Evolutionary conservation across 106 monocot species (phyloP).

Genomic region (Acanthochlamys bracteata): DNA sequence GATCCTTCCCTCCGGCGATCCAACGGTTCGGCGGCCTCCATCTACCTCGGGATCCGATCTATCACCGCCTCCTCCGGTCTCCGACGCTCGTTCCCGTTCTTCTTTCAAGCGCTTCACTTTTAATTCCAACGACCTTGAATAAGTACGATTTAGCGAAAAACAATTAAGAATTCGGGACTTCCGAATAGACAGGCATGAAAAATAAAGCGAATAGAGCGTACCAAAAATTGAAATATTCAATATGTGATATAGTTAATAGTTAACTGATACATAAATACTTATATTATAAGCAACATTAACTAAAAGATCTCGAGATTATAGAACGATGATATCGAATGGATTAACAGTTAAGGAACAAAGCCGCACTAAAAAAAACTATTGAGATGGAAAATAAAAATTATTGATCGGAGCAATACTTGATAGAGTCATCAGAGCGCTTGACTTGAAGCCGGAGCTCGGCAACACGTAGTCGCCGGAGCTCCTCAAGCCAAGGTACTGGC

Average conservation of each 20-base stretch:
- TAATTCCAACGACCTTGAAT: slow-evolving; percentile 53
- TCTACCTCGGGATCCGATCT: slow-evolving; percentile 15
- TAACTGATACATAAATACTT: neutral
- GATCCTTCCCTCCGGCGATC: neutral
- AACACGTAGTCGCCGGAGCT: slow-evolving; percentile 28
- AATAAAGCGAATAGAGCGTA: neutral
- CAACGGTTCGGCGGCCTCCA: neutral
- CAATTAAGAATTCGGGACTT: slow-evolving; percentile 1
- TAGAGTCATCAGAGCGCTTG: slow-evolving; percentile 61
- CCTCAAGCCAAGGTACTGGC: slow-evolving; percentile 27
- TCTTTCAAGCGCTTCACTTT: slow-evolving; percentile 47
- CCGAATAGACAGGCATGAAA: neutral
- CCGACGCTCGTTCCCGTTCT: slow-evolving; percentile 31
- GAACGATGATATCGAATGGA: slow-evolving; percentile 1
- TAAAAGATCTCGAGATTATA: slow-evolving; percentile 39
- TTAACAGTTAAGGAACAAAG: neutral
- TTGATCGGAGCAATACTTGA: slow-evolving; percentile 44
- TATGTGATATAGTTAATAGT: neutral
- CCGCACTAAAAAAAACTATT: neutral
- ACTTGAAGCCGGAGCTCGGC: slow-evolving; percentile 89
- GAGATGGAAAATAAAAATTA: neutral
- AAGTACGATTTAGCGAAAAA: slow-evolving; percentile 6
- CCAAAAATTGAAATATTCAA: neutral
- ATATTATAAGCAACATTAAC: neutral
- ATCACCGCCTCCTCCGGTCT: neutral